Evolutionary conservation across 306 rosid genomes (phyloP).

Genomic region (Clitoria ternatea): DNA sequence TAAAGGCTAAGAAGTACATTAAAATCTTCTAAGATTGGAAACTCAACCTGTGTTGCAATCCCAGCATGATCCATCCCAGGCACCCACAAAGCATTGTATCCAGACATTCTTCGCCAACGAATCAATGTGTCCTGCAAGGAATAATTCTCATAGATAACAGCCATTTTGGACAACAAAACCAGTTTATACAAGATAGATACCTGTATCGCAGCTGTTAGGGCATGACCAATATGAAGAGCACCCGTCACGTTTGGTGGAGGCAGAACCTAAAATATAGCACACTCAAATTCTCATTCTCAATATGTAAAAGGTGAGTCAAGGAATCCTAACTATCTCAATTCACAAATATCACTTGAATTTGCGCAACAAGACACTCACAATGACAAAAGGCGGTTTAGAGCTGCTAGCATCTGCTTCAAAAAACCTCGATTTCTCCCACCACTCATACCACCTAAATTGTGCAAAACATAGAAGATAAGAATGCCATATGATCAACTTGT

Average conservation of each 20-base stretch:
- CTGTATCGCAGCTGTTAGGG: conserved; percentile 93
- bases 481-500: not conserved
- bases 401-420: conserved; percentile 83
- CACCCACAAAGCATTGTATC: conserved; percentile 93
- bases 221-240: conserved; percentile 96
- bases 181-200: conserved; percentile 34
- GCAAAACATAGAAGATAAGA: conserved; percentile 24
- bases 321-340: conserved; percentile 4
- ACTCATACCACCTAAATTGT: conserved; percentile 75
- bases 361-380: conserved; percentile 50
- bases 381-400: conserved; percentile 78
- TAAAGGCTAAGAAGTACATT: not conserved
- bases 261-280: conserved; percentile 54
- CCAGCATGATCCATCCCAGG: conserved; percentile 99
- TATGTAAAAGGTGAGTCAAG: too few relatives aligned
- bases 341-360: not conserved
- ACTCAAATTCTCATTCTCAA: not conserved
- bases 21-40: conserved; percentile 8
- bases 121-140: conserved; percentile 81
- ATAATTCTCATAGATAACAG: conserved; percentile 15
- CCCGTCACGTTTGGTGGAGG: conserved; percentile 99
- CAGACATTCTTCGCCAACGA: conserved; percentile 95
- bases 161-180: not conserved
- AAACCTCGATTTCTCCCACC: conserved; percentile 85
- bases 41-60: conserved; percentile 86